Evolutionary conservation across 2,329 filamentous ascomycete genomes (phyloP).

Genomic region (Leptodontidium sp.): DNA sequence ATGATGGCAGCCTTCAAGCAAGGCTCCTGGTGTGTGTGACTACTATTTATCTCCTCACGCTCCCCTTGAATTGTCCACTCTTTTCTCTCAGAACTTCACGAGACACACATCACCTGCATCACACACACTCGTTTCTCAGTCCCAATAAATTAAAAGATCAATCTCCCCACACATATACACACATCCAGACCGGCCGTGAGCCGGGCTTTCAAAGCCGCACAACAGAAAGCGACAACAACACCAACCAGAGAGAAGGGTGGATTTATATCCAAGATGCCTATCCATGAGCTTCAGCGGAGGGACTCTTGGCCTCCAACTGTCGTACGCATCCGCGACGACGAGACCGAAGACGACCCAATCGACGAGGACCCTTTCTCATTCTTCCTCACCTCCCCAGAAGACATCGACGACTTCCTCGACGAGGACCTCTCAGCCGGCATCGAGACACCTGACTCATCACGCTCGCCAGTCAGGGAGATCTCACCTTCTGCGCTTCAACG

Average conservation of each 20-base stretch:
- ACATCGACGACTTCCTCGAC: constrained; percentile 41
- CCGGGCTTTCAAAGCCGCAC: constrained; percentile 35
- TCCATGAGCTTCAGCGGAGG: constrained; percentile 43
- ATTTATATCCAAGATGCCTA: constrained; percentile 38
- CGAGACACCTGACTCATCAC: constrained; percentile 38
- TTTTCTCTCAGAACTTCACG: constrained; percentile 25
- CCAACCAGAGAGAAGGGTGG: constrained; percentile 3
- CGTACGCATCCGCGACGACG: constrained; percentile 38
- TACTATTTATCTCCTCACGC: constrained; percentile 36
- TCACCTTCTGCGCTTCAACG: constrained; percentile 44
- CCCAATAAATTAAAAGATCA: neutral
- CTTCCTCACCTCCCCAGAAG: constrained; percentile 46
- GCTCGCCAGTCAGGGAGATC: constrained; percentile 42
- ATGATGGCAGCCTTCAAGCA: constrained; percentile 29
- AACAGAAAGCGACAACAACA: constrained; percentile 2
- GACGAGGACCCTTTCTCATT: constrained; percentile 47
- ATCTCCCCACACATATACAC: constrained; percentile 3
- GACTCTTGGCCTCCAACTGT: constrained; percentile 49
- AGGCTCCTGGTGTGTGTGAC: constrained; percentile 39
- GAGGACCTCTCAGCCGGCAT: constrained; percentile 46
- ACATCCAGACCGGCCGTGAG: constrained; percentile 46
- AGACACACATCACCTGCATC: constrained; percentile 14
- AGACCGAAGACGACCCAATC: constrained; percentile 37
- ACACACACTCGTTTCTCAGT: constrained; percentile 15
- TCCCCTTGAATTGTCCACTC: constrained; percentile 28